Percentiles rank a stretch among this genome's conserved stretches.
These are phyloP conservation scores for Rhododendron ovatum DNA, from an alignment of 148 eudicot genomes.

Conservation along the genomic window DNA sequence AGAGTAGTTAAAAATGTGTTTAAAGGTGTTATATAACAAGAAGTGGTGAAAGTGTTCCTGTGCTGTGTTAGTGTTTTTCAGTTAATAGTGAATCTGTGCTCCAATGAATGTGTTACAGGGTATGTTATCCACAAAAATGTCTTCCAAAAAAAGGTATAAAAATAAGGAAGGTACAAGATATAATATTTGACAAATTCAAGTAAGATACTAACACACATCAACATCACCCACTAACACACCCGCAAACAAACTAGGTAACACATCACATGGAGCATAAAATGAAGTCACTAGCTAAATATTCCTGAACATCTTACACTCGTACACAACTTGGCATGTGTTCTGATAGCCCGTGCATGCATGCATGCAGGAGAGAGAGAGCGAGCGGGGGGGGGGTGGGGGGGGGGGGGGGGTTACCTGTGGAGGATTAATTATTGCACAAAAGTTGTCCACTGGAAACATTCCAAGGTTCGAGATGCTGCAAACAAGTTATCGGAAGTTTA, in stretches of 20 bases:
- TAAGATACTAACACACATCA: neutral
- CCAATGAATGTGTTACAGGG: neutral
- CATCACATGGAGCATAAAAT: neutral
- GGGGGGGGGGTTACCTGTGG: slow-evolving; percentile 61
- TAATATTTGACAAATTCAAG: neutral
- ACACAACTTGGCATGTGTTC: neutral
- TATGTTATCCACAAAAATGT: neutral
- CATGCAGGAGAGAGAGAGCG: neutral
- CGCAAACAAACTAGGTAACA: neutral
- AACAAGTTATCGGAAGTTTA: neutral
- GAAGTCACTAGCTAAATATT: neutral
- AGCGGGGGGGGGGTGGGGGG: slow-evolving; percentile 12
- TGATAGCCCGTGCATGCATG: neutral
- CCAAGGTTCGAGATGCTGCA: slow-evolving; percentile 97
- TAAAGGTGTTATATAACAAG: neutral
- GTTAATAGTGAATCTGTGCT: neutral
- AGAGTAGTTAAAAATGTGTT: neutral
- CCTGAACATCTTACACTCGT: neutral
- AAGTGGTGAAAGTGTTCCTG: neutral
- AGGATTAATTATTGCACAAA: slow-evolving; percentile 95
- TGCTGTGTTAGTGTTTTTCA: neutral
- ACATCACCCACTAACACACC: neutral
- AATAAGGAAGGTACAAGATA: neutral
- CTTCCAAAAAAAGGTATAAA: neutral
- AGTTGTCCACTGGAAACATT: slow-evolving; percentile 92